These are phyloP conservation scores for Scortechinia acanthostroma DNA, from an alignment of 2,329 filamentous ascomycete species.

Conservation along the genomic window DNA sequence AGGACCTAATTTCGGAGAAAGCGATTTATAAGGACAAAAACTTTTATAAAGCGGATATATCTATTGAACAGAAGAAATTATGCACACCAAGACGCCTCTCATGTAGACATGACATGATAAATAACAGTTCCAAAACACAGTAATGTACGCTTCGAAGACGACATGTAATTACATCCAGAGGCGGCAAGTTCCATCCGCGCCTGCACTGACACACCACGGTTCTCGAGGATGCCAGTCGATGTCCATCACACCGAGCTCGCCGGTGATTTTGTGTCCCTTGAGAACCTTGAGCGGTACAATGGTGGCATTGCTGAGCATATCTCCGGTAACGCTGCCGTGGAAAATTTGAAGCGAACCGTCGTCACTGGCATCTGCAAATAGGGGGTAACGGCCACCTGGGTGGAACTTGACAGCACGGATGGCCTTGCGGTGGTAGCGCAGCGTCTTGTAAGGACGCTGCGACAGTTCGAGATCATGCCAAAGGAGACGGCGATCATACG, in stretches of 20 bases:
- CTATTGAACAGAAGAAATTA: slow-evolving; percentile 7
- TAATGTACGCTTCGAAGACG: slow-evolving; percentile 9
- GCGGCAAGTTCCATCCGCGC: slow-evolving; percentile 85
- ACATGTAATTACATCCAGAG: slow-evolving; percentile 72
- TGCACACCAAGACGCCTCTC: too few relatives aligned
- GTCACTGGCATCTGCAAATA: slow-evolving; percentile 92
- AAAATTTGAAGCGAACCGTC: slow-evolving; percentile 93
- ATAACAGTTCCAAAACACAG: slow-evolving; percentile 5
- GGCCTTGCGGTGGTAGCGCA: slow-evolving; percentile 87
- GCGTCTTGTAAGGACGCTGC: slow-evolving; percentile 85
- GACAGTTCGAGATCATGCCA: slow-evolving; percentile 97
- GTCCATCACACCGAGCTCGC: slow-evolving; percentile 82
- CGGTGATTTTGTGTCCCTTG: slow-evolving; percentile 79
- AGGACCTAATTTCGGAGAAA: too few relatives aligned
- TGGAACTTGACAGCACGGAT: slow-evolving; percentile 88
- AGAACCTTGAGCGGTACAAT: slow-evolving; percentile 95
- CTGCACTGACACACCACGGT: slow-evolving; percentile 89
- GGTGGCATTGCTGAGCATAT: slow-evolving; percentile 90
- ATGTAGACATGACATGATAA: background rate
- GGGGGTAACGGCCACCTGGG: slow-evolving; percentile 59
- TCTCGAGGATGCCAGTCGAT: slow-evolving; percentile 92
- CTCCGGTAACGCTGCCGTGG: slow-evolving; percentile 89
- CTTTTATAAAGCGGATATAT: slow-evolving; percentile 7
- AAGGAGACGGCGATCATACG: slow-evolving; percentile 84
- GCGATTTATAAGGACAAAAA: too few relatives aligned